phyloP scores from a whole-genome alignment of 192 early-diverging fungal genomes.

The Entrophospora sp. region DNA sequence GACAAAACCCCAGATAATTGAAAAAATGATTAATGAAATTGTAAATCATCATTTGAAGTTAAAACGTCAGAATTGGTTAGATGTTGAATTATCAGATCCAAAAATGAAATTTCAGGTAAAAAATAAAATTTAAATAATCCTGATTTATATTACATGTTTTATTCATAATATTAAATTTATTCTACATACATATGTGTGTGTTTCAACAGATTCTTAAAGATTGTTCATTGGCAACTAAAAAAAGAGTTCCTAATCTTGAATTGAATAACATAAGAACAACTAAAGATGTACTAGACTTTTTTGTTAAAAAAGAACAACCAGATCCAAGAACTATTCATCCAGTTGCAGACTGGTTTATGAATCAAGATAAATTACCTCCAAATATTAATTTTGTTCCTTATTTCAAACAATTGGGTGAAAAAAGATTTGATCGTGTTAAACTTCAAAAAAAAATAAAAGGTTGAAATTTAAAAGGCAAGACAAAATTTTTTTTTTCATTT shows the following conservation, averaged over 20 bases:
- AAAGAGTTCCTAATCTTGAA: constrained; percentile 28
- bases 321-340: constrained; percentile 28
- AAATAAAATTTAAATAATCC: neutral
- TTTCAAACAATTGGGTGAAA: constrained; percentile 28
- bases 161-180: neutral
- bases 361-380: constrained; percentile 26
- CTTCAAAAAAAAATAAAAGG: neutral
- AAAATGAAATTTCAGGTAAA: constrained; percentile 32
- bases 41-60: too few species aligned
- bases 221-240: constrained; percentile 25
- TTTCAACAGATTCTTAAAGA: constrained; percentile 29
- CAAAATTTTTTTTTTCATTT: too few species aligned
- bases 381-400: constrained; percentile 37
- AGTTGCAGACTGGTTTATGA: constrained; percentile 32
- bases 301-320: neutral
- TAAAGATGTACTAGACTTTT: constrained; percentile 28
- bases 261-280: constrained; percentile 31
- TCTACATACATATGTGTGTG: too few species aligned
- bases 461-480: too few species aligned
- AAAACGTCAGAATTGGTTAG: too few species aligned
- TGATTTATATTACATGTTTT: neutral
- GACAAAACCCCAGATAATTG: too few species aligned
- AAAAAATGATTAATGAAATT: too few species aligned
- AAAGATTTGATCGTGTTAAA: constrained; percentile 23
- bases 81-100: constrained; percentile 17